Evolutionary conservation across 225 moss, liverwort and hornwort genomes (phyloP).

Genomic region (Takakia lepidozioides): DNA sequence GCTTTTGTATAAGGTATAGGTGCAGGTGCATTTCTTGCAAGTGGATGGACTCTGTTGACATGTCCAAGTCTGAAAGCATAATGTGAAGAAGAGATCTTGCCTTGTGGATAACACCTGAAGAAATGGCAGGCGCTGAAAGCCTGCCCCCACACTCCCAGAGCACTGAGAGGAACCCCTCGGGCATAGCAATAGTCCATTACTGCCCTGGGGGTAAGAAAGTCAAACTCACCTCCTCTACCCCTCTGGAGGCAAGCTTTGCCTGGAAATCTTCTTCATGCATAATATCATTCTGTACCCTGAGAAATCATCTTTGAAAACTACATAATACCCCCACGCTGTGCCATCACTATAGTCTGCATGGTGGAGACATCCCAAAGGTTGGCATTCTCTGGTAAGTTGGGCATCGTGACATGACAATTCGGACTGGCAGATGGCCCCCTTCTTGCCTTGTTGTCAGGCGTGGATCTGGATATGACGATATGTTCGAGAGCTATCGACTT

Average conservation of each 20-base stretch:
- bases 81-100: too few relatives aligned
- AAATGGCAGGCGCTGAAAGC: slow-evolving; percentile 87
- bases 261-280: slow-evolving; percentile 76
- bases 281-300: too few relatives aligned
- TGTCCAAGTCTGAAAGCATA: too few relatives aligned
- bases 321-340: slow-evolving; percentile 72
- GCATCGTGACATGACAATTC: slow-evolving; percentile 85
- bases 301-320: too few relatives aligned
- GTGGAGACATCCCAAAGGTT: slow-evolving; percentile 80
- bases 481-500: too few relatives aligned
- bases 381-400: slow-evolving; percentile 63
- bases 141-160: slow-evolving; percentile 95
- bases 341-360: slow-evolving; percentile 80
- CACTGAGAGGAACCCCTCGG: slow-evolving; percentile 76
- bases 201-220: slow-evolving; percentile 66
- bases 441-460: slow-evolving; percentile 67
- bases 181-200: slow-evolving; percentile 93
- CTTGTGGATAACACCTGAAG: slow-evolving; percentile 73
- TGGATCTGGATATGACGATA: slow-evolving; percentile 62
- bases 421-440: slow-evolving; percentile 79
- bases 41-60: too few relatives aligned
- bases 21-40: too few relatives aligned
- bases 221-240: slow-evolving; percentile 88
- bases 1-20: too few relatives aligned
- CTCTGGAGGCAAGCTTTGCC: slow-evolving; percentile 42